These are phyloP conservation scores for Candida piceae DNA, from an alignment of 805 yeast species.

Conservation along the genomic window DNA sequence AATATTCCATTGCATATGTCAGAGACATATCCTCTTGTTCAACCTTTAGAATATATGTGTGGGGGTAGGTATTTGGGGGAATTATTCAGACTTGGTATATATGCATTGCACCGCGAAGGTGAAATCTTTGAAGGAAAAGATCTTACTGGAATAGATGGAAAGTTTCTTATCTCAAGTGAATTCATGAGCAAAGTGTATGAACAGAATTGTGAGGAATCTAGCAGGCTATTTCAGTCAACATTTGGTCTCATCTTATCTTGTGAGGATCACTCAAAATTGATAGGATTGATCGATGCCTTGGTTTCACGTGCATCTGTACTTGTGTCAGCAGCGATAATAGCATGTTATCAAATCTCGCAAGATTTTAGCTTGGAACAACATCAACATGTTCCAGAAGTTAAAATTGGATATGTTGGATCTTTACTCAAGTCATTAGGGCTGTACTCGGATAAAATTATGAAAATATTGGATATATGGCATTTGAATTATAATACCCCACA, in stretches of 20 bases:
- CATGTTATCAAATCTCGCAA: conserved; percentile 30
- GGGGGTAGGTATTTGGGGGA: conserved; percentile 57
- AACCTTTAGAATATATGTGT: conserved; percentile 52
- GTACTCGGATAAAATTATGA: conserved; percentile 33
- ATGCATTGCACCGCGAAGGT: conserved; percentile 27
- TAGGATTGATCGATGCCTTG: conserved; percentile 31
- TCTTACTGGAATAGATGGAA: background rate
- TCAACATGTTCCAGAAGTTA: no score
- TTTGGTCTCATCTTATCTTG: conserved; percentile 2
- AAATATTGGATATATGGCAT: conserved; percentile 5
- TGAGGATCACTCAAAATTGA: conserved; percentile 7
- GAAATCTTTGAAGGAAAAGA: conserved; percentile 8
- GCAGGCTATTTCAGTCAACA: background rate
- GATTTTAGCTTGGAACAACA: background rate
- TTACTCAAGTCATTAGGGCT: conserved; percentile 39
- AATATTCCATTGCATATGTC: conserved; percentile 23
- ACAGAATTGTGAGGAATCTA: conserved; percentile 3
- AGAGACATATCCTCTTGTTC: conserved; percentile 33
- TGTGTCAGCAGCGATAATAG: conserved; percentile 37
- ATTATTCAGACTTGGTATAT: conserved; percentile 38
- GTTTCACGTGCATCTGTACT: conserved; percentile 41
- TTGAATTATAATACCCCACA: conserved; percentile 23
- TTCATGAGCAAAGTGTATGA: conserved; percentile 37
- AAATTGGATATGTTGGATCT: conserved; percentile 48
- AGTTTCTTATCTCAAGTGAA: conserved; percentile 30